phyloP scores from a whole-genome alignment of 257 asterid genomes.

The Solanum infundibuliforme region DNA sequence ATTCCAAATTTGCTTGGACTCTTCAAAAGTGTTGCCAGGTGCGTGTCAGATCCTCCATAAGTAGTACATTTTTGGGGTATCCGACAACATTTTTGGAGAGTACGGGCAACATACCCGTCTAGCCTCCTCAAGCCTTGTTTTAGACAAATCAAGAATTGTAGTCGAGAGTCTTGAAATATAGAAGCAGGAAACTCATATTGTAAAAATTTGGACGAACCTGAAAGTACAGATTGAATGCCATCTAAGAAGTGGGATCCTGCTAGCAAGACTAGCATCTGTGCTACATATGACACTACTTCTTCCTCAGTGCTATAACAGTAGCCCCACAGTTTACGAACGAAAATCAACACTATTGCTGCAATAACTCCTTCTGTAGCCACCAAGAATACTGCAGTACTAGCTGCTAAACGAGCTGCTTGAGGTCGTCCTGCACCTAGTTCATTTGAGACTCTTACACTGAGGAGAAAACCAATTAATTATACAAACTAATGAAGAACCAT shows the following conservation, averaged over 20 bases:
- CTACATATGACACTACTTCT: slow-evolving; percentile 34
- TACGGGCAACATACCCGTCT: background rate
- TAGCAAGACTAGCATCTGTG: slow-evolving; percentile 42
- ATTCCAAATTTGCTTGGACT: background rate
- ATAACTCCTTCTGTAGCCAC: slow-evolving; percentile 34
- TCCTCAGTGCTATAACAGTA: slow-evolving; percentile 44
- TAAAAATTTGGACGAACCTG: slow-evolving; percentile 3
- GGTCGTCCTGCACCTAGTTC: slow-evolving; percentile 59
- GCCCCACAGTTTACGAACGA: slow-evolving; percentile 49
- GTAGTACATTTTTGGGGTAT: background rate
- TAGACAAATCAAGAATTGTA: background rate
- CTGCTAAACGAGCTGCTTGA: slow-evolving; percentile 43
- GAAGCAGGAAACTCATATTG: background rate
- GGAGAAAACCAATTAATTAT: background rate
- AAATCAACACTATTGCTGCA: slow-evolving; percentile 26
- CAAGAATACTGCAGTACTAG: slow-evolving; percentile 31
- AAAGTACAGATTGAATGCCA: slow-evolving; percentile 27
- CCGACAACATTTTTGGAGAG: background rate
- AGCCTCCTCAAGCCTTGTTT: background rate
- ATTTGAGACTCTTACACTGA: slow-evolving; percentile 54
- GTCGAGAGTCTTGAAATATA: background rate
- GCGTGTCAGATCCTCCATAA: background rate
- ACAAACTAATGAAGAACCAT: background rate
- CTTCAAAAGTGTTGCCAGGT: background rate
- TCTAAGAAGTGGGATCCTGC: slow-evolving; percentile 41